phyloP scores from a whole-genome alignment of 176 grass and related monocot genomes.

The Pontederia paniculata region DNA sequence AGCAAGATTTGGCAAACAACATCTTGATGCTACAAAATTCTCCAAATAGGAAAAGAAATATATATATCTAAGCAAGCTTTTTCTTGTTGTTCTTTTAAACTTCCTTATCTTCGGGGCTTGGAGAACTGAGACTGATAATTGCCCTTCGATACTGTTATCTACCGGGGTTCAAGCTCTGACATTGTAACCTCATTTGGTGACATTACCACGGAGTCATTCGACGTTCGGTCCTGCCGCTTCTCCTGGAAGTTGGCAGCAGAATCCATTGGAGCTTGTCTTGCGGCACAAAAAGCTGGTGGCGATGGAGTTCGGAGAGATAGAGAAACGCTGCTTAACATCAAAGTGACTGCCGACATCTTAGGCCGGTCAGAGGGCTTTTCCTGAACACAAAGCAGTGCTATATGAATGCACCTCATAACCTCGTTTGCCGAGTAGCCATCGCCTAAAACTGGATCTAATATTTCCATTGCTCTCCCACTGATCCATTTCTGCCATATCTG shows the following conservation, averaged over 20 bases:
- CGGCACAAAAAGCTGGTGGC: constrained; percentile 1
- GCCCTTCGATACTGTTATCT: too few relatives aligned
- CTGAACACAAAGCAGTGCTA: constrained; percentile 28
- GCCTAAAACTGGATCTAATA: constrained; percentile 16
- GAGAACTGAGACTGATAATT: too few relatives aligned
- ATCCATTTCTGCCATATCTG: constrained; percentile 37
- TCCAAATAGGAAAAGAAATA: too few relatives aligned
- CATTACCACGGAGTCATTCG: background rate
- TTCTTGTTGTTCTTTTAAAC: too few relatives aligned
- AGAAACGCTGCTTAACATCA: constrained; percentile 22
- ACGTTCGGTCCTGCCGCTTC: background rate
- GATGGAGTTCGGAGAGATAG: constrained; percentile 16
- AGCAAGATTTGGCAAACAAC: too few relatives aligned
- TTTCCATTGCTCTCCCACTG: background rate
- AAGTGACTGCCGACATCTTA: constrained; percentile 27
- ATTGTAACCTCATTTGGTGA: constrained; percentile 33
- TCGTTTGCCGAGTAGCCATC: constrained; percentile 7
- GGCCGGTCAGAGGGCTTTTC: constrained; percentile 11
- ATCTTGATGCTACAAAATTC: too few relatives aligned
- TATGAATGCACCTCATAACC: constrained; percentile 21
- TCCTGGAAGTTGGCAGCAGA: background rate
- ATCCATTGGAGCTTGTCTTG: background rate
- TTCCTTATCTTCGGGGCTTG: too few relatives aligned
- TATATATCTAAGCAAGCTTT: too few relatives aligned
- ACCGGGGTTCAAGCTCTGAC: constrained; percentile 28